A percentile compares a stretch with the other conserved stretches of the same genome.
phyloP scores from a whole-genome alignment of 2,329 filamentous ascomycete genomes.

The Botrytis byssoidea region DNA sequence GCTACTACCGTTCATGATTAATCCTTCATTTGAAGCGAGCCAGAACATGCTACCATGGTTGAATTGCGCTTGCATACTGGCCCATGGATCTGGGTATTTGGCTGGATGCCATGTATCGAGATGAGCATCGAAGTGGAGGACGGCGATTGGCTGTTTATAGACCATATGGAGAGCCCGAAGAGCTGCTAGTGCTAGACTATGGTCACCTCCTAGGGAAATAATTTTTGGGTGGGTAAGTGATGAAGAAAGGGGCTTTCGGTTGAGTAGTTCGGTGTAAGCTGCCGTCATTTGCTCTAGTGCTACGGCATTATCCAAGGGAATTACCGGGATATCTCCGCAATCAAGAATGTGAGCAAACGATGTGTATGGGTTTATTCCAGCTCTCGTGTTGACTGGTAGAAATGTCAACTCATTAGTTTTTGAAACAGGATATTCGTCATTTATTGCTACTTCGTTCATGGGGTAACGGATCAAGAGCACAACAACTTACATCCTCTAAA shows the following conservation, averaged over 20 bases:
- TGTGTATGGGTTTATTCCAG: slow-evolving; percentile 77
- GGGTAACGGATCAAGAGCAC: neutral
- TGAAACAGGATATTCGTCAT: neutral
- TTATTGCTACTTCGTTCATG: neutral
- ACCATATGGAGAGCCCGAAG: slow-evolving; percentile 63
- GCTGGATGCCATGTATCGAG: slow-evolving; percentile 43
- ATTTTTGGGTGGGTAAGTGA: slow-evolving; percentile 42
- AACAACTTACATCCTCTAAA: slow-evolving; percentile 60
- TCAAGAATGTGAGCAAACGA: slow-evolving; percentile 79
- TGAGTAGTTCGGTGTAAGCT: slow-evolving; percentile 35
- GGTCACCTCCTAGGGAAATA: slow-evolving; percentile 71
- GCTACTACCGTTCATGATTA: slow-evolving; percentile 70
- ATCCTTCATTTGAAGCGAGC: slow-evolving; percentile 76
- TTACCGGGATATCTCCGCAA: slow-evolving; percentile 87
- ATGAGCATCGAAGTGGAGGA: slow-evolving; percentile 70
- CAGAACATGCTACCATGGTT: slow-evolving; percentile 93
- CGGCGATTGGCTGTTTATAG: slow-evolving; percentile 62
- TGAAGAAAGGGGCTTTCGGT: slow-evolving; percentile 31
- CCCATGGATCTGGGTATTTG: slow-evolving; percentile 78
- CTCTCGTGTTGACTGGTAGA: slow-evolving; percentile 65
- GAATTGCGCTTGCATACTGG: slow-evolving; percentile 67
- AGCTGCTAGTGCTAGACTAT: slow-evolving; percentile 68
- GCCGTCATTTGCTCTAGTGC: slow-evolving; percentile 76
- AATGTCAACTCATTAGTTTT: neutral
- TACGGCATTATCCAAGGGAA: slow-evolving; percentile 80